phyloP scores from a whole-genome alignment of 129 eudicot species.

The Pseudognaphalium luteoalbum region DNA sequence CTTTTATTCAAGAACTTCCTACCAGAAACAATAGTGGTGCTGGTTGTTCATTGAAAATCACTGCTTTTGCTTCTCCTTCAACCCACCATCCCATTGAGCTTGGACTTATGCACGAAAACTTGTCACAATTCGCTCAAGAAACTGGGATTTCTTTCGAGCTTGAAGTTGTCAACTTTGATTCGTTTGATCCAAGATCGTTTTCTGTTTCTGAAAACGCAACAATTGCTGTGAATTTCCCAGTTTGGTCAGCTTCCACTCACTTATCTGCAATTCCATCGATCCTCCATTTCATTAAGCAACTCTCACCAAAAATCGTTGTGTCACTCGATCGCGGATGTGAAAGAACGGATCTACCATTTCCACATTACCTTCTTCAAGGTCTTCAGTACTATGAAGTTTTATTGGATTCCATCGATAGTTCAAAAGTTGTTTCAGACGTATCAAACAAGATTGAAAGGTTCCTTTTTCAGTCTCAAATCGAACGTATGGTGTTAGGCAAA shows the following conservation, averaged over 20 bases:
- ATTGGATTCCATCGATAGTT: constrained; percentile 48
- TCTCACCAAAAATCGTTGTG: constrained; percentile 51
- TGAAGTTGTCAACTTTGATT: constrained; percentile 58
- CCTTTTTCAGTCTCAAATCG: constrained; percentile 57
- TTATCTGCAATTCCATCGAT: constrained; percentile 43
- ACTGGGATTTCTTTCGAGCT: constrained; percentile 52
- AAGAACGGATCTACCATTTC: constrained; percentile 52
- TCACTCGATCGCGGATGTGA: constrained; percentile 61
- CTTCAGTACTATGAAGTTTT: constrained; percentile 60
- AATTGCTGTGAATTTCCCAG: constrained; percentile 61
- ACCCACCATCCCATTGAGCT: constrained; percentile 64
- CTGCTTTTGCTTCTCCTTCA: constrained; percentile 72
- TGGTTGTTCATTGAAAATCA: constrained; percentile 50
- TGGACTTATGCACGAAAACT: constrained; percentile 56
- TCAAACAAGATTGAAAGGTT: constrained; percentile 57
- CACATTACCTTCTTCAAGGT: constrained; percentile 50
- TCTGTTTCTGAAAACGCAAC: constrained; percentile 36
- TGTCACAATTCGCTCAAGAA: constrained; percentile 58
- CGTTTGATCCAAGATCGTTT: constrained; percentile 57
- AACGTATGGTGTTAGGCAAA: constrained; percentile 49
- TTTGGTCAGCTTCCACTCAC: constrained; percentile 46
- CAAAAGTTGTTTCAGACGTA: constrained; percentile 41
- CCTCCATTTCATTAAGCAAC: constrained; percentile 54
- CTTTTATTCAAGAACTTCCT: constrained; percentile 69
- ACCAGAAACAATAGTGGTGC: constrained; percentile 29